phyloP scores from a whole-genome alignment of 495 filamentous ascomycete species.

The Penicillium canescens region DNA sequence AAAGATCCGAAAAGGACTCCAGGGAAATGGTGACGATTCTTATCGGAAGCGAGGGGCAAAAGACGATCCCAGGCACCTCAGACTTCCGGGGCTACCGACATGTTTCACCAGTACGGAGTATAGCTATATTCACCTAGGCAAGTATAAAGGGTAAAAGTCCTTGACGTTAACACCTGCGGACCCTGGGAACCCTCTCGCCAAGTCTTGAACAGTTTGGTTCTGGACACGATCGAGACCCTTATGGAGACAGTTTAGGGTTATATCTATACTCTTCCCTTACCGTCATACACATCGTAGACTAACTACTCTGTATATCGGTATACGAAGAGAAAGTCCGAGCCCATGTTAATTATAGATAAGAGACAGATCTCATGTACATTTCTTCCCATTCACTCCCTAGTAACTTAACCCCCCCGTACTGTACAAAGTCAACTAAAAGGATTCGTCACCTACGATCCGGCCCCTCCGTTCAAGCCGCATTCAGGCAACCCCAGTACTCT shows the following conservation, averaged over 20 bases:
- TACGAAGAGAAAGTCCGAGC: slow-evolving; percentile 10
- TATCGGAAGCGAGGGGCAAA: slow-evolving; percentile 33
- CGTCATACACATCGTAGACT: slow-evolving; percentile 13
- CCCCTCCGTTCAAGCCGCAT: slow-evolving; percentile 7
- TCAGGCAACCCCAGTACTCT: slow-evolving; percentile 3
- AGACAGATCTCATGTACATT: background rate
- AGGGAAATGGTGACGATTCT: slow-evolving; percentile 30
- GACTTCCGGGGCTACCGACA: slow-evolving; percentile 30
- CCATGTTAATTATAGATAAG: slow-evolving; percentile 3
- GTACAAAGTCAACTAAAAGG: background rate
- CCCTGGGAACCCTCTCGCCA: slow-evolving; percentile 13
- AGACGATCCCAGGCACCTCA: slow-evolving; percentile 17
- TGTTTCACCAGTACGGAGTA: slow-evolving; percentile 29
- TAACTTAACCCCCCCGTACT: too few species aligned
- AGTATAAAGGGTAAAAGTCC: slow-evolving; percentile 7
- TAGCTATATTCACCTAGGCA: slow-evolving; percentile 2
- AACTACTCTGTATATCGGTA: background rate
- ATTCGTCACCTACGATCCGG: slow-evolving; percentile 6
- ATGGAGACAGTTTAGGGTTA: slow-evolving; percentile 2
- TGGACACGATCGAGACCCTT: slow-evolving; percentile 14
- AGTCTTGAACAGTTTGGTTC: slow-evolving; percentile 13
- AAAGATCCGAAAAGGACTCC: background rate
- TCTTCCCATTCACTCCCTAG: too few species aligned
- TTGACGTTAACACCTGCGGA: slow-evolving; percentile 26
- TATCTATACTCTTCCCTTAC: background rate